phyloP scores from a whole-genome alignment of 164 flowering plant species.

The Cinnamomum chago region DNA sequence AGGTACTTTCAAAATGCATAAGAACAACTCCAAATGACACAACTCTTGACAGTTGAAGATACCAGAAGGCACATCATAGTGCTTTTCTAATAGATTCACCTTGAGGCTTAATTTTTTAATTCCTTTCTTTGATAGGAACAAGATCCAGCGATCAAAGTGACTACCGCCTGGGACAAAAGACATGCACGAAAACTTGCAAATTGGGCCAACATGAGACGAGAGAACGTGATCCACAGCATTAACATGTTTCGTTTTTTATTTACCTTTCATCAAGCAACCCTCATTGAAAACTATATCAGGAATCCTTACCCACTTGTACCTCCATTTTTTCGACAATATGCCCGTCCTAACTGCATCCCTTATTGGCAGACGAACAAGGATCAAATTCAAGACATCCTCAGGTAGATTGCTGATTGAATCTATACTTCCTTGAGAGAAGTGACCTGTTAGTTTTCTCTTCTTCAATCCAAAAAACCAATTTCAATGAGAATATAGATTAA shows the following conservation, averaged over 20 bases:
- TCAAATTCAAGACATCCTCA: no score
- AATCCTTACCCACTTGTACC: no score
- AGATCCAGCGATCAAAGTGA: neutral
- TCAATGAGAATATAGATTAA: neutral
- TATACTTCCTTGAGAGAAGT: neutral
- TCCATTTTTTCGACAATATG: no score
- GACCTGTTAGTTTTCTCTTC: neutral
- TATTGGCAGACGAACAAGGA: no score
- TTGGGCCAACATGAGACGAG: neutral
- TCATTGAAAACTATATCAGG: no score
- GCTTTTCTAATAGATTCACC: constrained; percentile 26
- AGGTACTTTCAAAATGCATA: no score
- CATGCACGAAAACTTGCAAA: neutral
- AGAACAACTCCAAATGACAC: no score
- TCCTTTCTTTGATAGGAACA: neutral
- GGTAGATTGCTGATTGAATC: no score
- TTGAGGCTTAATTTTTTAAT: constrained; percentile 4
- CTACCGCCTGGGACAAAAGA: neutral
- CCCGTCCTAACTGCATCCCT: no score
- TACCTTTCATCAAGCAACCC: neutral
- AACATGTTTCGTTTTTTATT: neutral
- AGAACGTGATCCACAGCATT: no score
- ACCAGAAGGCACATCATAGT: constrained; percentile 40
- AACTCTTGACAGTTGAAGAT: neutral
- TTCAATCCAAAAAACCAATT: neutral